phyloP scores from a whole-genome alignment of 768 basidiomycete species.

The Hortiboletus flavorubellus region DNA sequence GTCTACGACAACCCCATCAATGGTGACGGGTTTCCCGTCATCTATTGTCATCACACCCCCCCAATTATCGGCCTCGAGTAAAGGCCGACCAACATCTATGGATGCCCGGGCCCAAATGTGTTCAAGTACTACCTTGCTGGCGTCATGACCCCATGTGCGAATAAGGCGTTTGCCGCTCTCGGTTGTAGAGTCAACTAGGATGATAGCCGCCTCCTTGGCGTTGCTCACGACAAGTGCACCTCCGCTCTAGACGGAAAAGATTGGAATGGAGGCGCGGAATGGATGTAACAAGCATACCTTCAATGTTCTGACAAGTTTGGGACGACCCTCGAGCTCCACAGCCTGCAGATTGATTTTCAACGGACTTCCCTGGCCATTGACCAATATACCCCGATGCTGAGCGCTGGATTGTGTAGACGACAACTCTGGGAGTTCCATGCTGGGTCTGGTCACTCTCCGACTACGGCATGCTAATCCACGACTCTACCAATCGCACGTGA shows the following conservation, averaged over 20 bases:
- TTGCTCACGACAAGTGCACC: conserved; percentile 53
- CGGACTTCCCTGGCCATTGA: conserved; percentile 38
- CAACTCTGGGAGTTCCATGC: conserved; percentile 23
- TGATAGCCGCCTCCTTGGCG: conserved; percentile 50
- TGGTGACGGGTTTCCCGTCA: conserved; percentile 32
- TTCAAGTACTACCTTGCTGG: conserved; percentile 47
- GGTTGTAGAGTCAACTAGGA: conserved; percentile 55
- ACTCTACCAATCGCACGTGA: conserved; percentile 10
- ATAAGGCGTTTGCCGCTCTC: conserved; percentile 55
- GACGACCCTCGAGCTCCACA: conserved; percentile 46
- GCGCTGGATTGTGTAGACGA: conserved; percentile 10
- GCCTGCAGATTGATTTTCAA: conserved; percentile 58
- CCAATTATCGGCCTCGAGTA: conserved; percentile 51
- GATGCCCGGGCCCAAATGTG: conserved; percentile 52
- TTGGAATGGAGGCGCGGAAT: neutral
- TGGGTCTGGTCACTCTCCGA: neutral
- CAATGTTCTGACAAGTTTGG: conserved; percentile 48
- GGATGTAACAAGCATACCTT: conserved; percentile 36
- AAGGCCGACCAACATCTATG: conserved; percentile 39
- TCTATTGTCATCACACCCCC: conserved; percentile 40
- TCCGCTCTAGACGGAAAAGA: conserved; percentile 40
- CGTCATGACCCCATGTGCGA: conserved; percentile 53
- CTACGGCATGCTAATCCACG: neutral
- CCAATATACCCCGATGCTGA: conserved; percentile 34
- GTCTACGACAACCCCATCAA: conserved; percentile 33